phyloP scores from a whole-genome alignment of 345 rosid species.

The Linum usitatissimum region DNA sequence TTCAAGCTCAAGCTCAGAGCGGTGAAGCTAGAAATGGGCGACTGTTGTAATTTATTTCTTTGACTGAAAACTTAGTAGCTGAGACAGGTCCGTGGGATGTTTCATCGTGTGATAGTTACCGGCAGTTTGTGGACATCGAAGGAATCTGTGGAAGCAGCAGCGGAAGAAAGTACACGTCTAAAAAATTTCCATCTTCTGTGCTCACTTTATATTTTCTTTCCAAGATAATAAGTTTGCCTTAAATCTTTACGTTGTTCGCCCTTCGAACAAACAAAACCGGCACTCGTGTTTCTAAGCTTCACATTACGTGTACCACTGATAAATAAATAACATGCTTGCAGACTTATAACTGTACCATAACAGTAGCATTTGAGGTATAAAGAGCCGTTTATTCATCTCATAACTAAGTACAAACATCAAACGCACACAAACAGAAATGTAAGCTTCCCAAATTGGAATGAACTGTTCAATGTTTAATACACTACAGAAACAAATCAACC shows the following conservation, averaged over 20 bases:
- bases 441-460: background rate
- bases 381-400: too few species aligned
- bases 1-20: background rate
- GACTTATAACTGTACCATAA: too few species aligned
- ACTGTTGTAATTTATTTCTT: slow-evolving; percentile 16
- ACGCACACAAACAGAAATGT: background rate
- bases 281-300: too few species aligned
- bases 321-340: too few species aligned
- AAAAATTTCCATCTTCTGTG: too few species aligned
- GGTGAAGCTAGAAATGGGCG: slow-evolving; percentile 2
- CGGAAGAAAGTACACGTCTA: too few species aligned
- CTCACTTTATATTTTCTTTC: background rate
- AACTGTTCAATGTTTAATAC: background rate
- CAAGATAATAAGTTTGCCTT: background rate
- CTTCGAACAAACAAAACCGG: background rate
- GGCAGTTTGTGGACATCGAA: background rate
- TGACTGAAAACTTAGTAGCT: slow-evolving; percentile 13
- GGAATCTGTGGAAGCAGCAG: background rate
- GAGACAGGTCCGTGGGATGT: slow-evolving; percentile 10
- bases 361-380: too few species aligned
- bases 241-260: background rate
- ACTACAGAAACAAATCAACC: background rate
- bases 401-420: too few species aligned
- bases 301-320: too few species aligned
- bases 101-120: background rate